phyloP scores from a whole-genome alignment of 805 yeast genomes.

The Hanseniaspora thailandica region DNA sequence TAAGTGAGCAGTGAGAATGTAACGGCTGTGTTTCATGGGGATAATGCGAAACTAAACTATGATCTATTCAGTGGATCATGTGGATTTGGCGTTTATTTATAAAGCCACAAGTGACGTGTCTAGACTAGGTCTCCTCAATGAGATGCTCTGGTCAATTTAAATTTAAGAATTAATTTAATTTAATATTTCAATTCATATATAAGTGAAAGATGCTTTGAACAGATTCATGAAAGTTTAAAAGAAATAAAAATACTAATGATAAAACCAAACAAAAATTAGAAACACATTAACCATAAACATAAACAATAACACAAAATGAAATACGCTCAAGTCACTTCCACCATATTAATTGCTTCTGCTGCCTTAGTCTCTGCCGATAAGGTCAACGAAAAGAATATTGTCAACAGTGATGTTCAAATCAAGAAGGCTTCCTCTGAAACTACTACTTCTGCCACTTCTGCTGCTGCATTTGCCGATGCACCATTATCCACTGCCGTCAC shows the following conservation, averaged over 20 bases:
- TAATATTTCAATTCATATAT: too few species aligned
- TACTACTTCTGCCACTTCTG: background rate
- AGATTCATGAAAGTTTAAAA: too few species aligned
- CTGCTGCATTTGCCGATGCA: background rate
- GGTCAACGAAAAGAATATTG: background rate
- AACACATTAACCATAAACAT: background rate
- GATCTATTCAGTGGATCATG: too few species aligned
- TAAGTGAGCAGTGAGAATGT: too few species aligned
- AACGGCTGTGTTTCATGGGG: too few species aligned
- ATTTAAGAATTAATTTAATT: too few species aligned
- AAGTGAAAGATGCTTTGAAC: too few species aligned
- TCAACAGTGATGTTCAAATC: constrained; percentile 5
- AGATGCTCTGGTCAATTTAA: too few species aligned
- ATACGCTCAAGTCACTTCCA: constrained; percentile 1
- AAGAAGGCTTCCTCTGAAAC: background rate
- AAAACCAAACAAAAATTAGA: background rate
- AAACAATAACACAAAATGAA: constrained; percentile 4
- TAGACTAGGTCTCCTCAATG: too few species aligned
- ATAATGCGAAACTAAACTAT: background rate
- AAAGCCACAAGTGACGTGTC: too few species aligned
- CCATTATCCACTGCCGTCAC: constrained; percentile 7
- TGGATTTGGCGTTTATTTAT: too few species aligned
- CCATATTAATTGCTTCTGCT: constrained; percentile 7
- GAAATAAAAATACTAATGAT: background rate
- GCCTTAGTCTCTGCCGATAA: background rate